Evolutionary conservation across 345 rosid species (phyloP).

Genomic region (Clarkia xantiana): DNA sequence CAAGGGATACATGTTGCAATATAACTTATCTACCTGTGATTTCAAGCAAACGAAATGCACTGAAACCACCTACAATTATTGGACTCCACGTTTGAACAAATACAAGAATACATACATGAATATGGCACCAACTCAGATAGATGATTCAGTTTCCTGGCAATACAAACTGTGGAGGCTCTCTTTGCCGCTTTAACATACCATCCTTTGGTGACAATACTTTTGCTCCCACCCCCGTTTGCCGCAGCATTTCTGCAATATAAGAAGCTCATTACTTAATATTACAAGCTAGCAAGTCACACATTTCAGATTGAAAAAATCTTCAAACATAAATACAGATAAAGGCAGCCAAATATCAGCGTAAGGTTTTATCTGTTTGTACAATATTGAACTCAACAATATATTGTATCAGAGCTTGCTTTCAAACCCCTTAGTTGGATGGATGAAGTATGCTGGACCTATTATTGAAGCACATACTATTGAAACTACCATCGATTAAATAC

Average conservation of each 20-base stretch:
- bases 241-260: constrained; percentile 51
- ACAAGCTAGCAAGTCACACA: neutral
- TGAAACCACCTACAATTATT: neutral
- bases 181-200: constrained; percentile 28
- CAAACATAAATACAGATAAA: neutral
- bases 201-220: constrained; percentile 47
- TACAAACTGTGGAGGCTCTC: constrained; percentile 36
- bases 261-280: neutral
- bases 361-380: too few relatives aligned
- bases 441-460: too few relatives aligned
- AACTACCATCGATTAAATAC: too few relatives aligned
- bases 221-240: constrained; percentile 39
- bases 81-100: neutral
- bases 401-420: too few relatives aligned
- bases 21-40: neutral
- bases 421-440: too few relatives aligned
- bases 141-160: constrained; percentile 28
- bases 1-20: too few relatives aligned
- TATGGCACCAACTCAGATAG: neutral
- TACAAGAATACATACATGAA: neutral
- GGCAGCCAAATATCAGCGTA: too few relatives aligned
- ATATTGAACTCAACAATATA: too few relatives aligned
- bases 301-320: neutral
- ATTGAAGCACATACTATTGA: too few relatives aligned
- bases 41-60: constrained; percentile 1